Base-by-base conservation (phyloP, 2,329 filamentous ascomycete genomes). In the Aspergillus sp. region DNA sequence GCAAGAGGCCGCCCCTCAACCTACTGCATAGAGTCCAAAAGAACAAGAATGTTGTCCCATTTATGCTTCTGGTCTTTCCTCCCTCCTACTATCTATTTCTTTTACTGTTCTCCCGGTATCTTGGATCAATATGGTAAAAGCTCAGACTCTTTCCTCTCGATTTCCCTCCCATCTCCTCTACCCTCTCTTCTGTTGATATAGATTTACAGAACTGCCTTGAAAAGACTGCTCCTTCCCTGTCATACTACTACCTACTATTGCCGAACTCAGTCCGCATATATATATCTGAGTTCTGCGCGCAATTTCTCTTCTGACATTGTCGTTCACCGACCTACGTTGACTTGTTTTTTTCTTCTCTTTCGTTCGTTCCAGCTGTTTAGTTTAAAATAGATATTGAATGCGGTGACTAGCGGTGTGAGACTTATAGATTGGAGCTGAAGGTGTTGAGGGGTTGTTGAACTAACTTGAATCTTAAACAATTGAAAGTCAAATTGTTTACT, bases 11-110 rank as follows among this genome's bases (percentile, higher is more conserved):
- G 27, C 27, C n/a, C 40, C 40, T 41, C 64, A 70, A 61, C 57
- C 69, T 47, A 66, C 57, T 50, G 71, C 70, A 64, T 75, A 73
- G 61, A 66, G 56, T 49, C 24, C 27, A 30, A 30, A 30, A 30
- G 27, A 30, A 30, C 27, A 46, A 44, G 27, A 45, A 33, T 34
- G 20, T 58, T 48, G 20, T 40, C 30, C 41, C 30, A 47, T 22
- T 42, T 58, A 45, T 50, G 45, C 39, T 44, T 54, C 34, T 54
- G 39, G 40, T 47, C 30, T 34, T 48, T 37, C 22, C 27, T 27
- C 22, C 30, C 20, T 54, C 15, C 44, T 49, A 54, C 48, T 60
- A 51, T 59, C 44, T 41, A 20, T 48, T 19, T 47, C 33, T 40
- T 20, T 27, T 30, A 39, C 12, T 30, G 49, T 51, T 51, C 24